Evolutionary conservation across 345 rosid genomes (phyloP).

Genomic region (Gossypioides kirkii): DNA sequence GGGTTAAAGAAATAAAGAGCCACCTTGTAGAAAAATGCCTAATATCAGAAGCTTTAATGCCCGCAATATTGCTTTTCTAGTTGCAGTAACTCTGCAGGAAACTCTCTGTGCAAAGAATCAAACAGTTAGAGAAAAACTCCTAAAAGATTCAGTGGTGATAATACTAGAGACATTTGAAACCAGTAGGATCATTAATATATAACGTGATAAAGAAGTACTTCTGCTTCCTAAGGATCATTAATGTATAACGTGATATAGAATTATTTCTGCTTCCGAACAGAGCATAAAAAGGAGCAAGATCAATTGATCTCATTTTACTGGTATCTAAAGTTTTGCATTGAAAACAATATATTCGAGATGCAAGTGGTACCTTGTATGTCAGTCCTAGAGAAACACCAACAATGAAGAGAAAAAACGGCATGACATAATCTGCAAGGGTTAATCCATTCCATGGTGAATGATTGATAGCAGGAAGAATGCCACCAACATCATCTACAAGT

Average conservation of each 20-base stretch:
- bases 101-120: constrained; percentile 36
- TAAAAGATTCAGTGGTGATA: background rate
- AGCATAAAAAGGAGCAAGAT: background rate
- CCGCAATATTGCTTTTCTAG: constrained; percentile 59
- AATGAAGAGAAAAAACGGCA: constrained; percentile 90
- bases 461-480: constrained; percentile 66
- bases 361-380: constrained; percentile 57
- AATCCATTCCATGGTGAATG: constrained; percentile 94
- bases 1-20: background rate
- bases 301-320: background rate
- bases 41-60: constrained; percentile 50
- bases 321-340: background rate
- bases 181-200: background rate
- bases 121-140: background rate
- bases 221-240: background rate
- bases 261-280: background rate
- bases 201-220: background rate
- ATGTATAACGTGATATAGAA: background rate
- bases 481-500: constrained; percentile 79
- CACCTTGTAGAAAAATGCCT: constrained; percentile 88
- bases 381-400: constrained; percentile 81
- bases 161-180: background rate
- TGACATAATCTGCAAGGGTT: constrained; percentile 83
- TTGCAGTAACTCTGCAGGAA: constrained; percentile 48
- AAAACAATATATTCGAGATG: background rate